Base-by-base conservation (phyloP, 192 early-diverging fungal species). In the Entomortierella chlamydospora region DNA sequence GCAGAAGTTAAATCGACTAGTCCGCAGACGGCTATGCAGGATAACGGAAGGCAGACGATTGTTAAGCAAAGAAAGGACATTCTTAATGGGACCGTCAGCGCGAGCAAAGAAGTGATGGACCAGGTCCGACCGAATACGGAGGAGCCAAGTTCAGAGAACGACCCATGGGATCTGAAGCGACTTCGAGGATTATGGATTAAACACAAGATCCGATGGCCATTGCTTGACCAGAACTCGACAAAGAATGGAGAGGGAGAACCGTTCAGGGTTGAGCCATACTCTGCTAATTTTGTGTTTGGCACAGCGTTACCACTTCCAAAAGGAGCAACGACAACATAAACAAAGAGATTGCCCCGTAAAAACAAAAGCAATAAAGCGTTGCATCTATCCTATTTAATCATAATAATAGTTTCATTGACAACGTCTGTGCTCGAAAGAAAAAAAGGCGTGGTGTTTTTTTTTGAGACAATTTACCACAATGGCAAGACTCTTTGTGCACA, bases 251-350 rank as follows among this genome's bases (percentile, higher is more conserved):
- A 50, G 11, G 39, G 4, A 9, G 26, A 60, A 26, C 18, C 43
- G 25, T 47, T 50, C n/a, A 23, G 22, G 34, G 26, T 17, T 8
- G 60, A 62, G 29, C 43, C 60, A 8, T 62, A 50, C 20, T 50
- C 60, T 6, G 42, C 29, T 22, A 43, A 43, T 13, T 50, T 49
- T 31, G 45, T 62, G 29, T 62, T 62, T 62, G 60, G 60, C 23
- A 62, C 60, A 26, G 60, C 60, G 6, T 2, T 62, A 12, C 60
- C 60, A 20, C 29, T 62, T 5, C 42, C 60, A 43, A 37, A 33
- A 34, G 55, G 55, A 47, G 20, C 45, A 4, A 4, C 10, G 5
- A 37, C 34, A 10, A 37, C 34, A 10, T 37, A 10, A 37, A 10
- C 5, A 37, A 37, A 4, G 4, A 10, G 34, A n/a, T n/a, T n/a